A percentile compares a stretch with the other conserved stretches of the same genome.
Evolutionary conservation across 495 filamentous ascomycete genomes (phyloP).

Genomic region (Copromyces sp.): DNA sequence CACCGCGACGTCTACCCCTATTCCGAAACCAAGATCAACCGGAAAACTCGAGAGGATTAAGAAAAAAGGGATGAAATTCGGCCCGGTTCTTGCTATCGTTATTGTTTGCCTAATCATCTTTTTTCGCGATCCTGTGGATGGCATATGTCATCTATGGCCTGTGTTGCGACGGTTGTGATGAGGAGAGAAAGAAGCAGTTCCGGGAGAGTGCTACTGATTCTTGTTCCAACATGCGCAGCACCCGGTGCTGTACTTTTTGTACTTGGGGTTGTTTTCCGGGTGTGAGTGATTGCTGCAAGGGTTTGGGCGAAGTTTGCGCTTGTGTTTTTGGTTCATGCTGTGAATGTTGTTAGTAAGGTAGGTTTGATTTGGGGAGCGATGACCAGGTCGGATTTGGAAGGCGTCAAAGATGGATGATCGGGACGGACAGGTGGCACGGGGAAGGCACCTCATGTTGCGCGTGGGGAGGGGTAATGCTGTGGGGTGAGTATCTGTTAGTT

Average conservation of each 20-base stretch:
- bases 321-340: too few species aligned
- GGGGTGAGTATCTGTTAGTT: neutral
- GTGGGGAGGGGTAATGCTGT: neutral
- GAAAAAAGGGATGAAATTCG: neutral
- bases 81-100: neutral
- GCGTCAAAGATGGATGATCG: neutral
- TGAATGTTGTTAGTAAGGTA: neutral
- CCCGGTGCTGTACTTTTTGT: neutral
- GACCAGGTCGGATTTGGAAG: neutral
- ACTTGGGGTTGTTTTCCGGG: neutral
- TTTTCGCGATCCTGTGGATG: neutral
- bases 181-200: neutral
- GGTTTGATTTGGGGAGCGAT: neutral
- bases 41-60: neutral
- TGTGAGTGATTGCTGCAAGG: neutral
- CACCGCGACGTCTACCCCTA: neutral
- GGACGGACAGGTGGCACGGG: neutral
- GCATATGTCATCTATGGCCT: neutral
- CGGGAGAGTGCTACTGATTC: neutral
- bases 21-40: neutral
- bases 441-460: neutral
- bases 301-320: neutral
- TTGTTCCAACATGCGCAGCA: neutral
- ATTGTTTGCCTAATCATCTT: neutral
- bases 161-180: neutral